These are phyloP conservation scores for Candida tropicalis DNA, from an alignment of 1,139 yeast species.

Conservation along the genomic window DNA sequence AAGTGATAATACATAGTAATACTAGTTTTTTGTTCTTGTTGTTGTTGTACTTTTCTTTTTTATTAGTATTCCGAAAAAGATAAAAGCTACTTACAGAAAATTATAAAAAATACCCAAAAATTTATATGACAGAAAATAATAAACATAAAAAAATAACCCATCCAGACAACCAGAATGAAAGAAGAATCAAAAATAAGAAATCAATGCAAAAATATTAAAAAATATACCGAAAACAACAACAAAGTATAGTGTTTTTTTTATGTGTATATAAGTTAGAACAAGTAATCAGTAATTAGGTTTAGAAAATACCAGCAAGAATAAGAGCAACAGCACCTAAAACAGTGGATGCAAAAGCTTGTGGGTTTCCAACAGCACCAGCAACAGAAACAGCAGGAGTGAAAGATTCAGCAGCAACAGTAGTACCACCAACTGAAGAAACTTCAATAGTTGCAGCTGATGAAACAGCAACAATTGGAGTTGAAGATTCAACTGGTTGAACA, in stretches of 20 bases:
- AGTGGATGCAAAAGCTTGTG: slow-evolving; percentile 16
- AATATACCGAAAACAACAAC: not conserved
- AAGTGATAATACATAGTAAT: no score
- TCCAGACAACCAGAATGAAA: not conserved
- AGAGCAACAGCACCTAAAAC: slow-evolving; percentile 10
- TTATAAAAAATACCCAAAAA: not conserved
- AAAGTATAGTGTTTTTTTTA: not conserved
- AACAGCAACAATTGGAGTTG: slow-evolving; percentile 20
- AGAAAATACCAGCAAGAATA: slow-evolving; percentile 6
- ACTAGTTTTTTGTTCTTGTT: no score
- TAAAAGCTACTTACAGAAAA: not conserved
- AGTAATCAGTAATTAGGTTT: not conserved
- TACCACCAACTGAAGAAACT: slow-evolving; percentile 17
- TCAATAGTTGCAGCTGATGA: slow-evolving; percentile 18
- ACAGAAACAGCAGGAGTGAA: slow-evolving; percentile 10
- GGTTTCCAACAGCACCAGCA: slow-evolving; percentile 24
- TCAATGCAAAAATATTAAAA: no score
- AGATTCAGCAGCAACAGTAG: slow-evolving; percentile 16
- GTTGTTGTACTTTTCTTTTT: not conserved
- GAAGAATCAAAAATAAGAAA: not conserved
- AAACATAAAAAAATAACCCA: not conserved
- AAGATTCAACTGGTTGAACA: slow-evolving; percentile 11
- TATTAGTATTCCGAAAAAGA: not conserved
- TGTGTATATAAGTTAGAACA: no score
- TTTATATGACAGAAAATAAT: not conserved